A percentile compares a stretch with the other conserved stretches of the same genome.
Evolutionary conservation across 208 protist species (phyloP).

Genomic region (Naegleria fowleri): DNA sequence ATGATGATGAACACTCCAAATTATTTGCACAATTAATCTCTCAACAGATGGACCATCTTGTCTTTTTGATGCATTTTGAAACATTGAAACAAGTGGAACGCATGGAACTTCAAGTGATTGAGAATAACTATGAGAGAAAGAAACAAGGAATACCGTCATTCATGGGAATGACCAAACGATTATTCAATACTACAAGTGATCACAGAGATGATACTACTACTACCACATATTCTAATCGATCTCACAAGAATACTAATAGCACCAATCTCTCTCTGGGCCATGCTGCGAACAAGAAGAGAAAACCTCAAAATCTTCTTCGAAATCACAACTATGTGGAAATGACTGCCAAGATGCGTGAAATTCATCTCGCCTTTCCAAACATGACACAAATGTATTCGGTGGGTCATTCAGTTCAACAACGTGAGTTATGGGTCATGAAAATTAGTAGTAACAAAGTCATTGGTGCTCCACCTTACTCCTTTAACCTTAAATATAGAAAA

Average conservation of each 20-base stretch:
- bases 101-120: not conserved
- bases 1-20: too few species aligned
- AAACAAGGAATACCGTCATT: not conserved
- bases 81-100: not conserved
- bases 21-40: not conserved
- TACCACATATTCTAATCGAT: too few species aligned
- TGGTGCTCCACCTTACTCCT: not conserved
- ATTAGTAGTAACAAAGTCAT: not conserved
- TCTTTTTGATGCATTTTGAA: not conserved
- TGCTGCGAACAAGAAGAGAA: too few species aligned
- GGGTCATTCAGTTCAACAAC: not conserved
- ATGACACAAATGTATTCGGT: not conserved
- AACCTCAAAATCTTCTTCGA: too few species aligned
- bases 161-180: not conserved
- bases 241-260: too few species aligned
- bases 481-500: not conserved
- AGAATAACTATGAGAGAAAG: not conserved
- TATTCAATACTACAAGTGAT: not conserved
- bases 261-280: too few species aligned
- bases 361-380: not conserved
- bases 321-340: slow-evolving; percentile 27
- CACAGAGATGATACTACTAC: too few species aligned
- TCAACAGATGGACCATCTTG: too few species aligned
- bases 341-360: not conserved
- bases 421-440: not conserved